Evolutionary conservation across 2,329 filamentous ascomycete genomes (phyloP), one percentile per base, ranked within the genome.

Genomic region (Penicillium freii): DNA sequence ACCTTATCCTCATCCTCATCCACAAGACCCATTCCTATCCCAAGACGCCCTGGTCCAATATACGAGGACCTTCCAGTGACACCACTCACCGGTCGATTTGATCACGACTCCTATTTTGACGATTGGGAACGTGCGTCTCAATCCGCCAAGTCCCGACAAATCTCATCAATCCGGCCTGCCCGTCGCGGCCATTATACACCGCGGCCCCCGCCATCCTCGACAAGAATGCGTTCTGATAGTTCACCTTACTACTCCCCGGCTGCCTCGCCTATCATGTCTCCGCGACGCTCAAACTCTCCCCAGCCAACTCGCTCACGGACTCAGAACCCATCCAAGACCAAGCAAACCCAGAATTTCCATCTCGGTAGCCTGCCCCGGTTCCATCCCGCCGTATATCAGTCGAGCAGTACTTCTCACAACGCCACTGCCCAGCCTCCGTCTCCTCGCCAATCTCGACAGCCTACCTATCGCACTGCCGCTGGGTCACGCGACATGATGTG

Each of bases 331-430:
- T 56, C 73, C 52, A 76, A 77, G 62, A 62, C 72, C 53, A 76
- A 77, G 61, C 65, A 72, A n/a, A 65, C 68, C 15, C 68, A 73
- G 15, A 62, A 67, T 27, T 71, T 77, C 64, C 70, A 76, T 46
- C 71, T 79, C 13, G 71, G 70, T 44, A 75, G 63, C 46, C 67
- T 80, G 19, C 77, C 77, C n/a, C 73, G 77, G 29, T 79, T 77
- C 61, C 77, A 80, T 62, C 77, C 78, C 1, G 73, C 76, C 10
- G 74, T 77, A 55, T 80, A 78, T 58, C 75, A 74, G 51, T 66
- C 73, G 6, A 58, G 65, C 9, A 61, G 61, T 42, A 64, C 55
- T 48, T 58, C 66, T 10, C 65, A 68, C 51, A 64, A 57, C 27
- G 29, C 60, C 27, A 61, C 62, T 23, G 57, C 56, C 15, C 74